These are phyloP conservation scores for Aethionema arabicum DNA, from an alignment of 345 rosid genomes.

Conservation along the genomic window DNA sequence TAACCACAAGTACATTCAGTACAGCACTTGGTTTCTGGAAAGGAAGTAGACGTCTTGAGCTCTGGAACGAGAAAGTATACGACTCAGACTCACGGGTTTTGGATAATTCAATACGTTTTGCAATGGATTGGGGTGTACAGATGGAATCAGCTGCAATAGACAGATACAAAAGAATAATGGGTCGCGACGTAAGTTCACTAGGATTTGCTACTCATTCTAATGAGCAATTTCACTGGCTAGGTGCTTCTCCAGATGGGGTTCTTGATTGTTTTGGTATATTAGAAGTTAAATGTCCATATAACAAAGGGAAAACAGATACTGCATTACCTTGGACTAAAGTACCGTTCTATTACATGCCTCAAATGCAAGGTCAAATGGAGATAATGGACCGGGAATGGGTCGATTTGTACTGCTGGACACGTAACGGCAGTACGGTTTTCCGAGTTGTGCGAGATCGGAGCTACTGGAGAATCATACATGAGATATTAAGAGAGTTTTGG, in stretches of 20 bases:
- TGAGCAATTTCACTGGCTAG: slow-evolving; percentile 66
- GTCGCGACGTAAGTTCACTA: slow-evolving; percentile 62
- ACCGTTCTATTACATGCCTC: slow-evolving; percentile 95
- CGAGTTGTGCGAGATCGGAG: slow-evolving; percentile 60
- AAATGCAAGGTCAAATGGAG: slow-evolving; percentile 95
- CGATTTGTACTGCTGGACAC: slow-evolving; percentile 89
- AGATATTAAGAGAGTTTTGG: slow-evolving; percentile 78
- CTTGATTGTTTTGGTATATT: slow-evolving; percentile 72
- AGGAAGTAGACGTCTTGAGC: slow-evolving; percentile 69
- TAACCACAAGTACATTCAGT: slow-evolving; percentile 93
- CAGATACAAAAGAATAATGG: slow-evolving; percentile 66
- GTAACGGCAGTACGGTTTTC: slow-evolving; percentile 80
- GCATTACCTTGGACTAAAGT: slow-evolving; percentile 80
- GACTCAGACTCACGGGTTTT: slow-evolving; percentile 37
- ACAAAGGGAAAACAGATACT: slow-evolving; percentile 82
- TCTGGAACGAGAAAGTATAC: slow-evolving; percentile 90
- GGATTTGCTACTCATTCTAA: slow-evolving; percentile 79
- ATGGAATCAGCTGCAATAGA: slow-evolving; percentile 76
- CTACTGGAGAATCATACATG: slow-evolving; percentile 71
- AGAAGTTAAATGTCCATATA: slow-evolving; percentile 93
- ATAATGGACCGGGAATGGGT: slow-evolving; percentile 91
- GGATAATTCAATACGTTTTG: slow-evolving; percentile 45
- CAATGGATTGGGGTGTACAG: slow-evolving; percentile 85
- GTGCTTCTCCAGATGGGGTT: slow-evolving; percentile 93
- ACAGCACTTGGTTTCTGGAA: slow-evolving; percentile 96